Percentiles rank a stretch among this genome's conserved stretches.
phyloP scores from a whole-genome alignment of 2,329 filamentous ascomycete species.

The Aspergillus sp. region DNA sequence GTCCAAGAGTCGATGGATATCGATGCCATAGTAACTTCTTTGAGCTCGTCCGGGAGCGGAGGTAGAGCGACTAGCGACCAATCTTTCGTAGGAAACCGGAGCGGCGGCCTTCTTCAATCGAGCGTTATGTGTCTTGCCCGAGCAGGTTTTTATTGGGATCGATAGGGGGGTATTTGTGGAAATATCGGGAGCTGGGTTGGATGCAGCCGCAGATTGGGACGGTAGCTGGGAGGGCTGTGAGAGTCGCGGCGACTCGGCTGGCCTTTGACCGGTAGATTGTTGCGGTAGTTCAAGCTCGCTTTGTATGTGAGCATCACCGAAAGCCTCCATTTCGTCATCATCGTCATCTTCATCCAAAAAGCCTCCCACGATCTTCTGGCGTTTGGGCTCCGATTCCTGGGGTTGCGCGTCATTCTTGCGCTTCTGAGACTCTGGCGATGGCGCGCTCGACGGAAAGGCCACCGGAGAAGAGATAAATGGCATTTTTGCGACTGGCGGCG shows the following conservation, averaged over 20 bases:
- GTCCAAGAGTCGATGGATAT: slow-evolving; percentile 81
- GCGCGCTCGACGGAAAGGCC: slow-evolving; percentile 36
- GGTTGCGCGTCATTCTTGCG: slow-evolving; percentile 36
- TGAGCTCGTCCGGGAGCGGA: slow-evolving; percentile 54
- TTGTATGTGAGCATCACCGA: slow-evolving; percentile 29
- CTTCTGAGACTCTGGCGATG: slow-evolving; percentile 38
- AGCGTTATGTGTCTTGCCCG: slow-evolving; percentile 49
- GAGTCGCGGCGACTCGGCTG: slow-evolving; percentile 16
- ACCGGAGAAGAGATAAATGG: slow-evolving; percentile 43
- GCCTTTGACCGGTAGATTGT: slow-evolving; percentile 16
- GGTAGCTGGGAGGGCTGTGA: slow-evolving; percentile 7
- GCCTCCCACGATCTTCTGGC: slow-evolving; percentile 40
- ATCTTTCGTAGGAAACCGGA: slow-evolving; percentile 50
- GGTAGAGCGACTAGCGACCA: slow-evolving; percentile 54
- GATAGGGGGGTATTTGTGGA: slow-evolving; percentile 9
- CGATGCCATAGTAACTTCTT: slow-evolving; percentile 81
- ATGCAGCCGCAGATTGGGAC: slow-evolving; percentile 1
- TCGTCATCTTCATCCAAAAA: slow-evolving; percentile 45
- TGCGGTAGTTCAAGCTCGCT: slow-evolving; percentile 31
- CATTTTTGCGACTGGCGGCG: slow-evolving; percentile 36
- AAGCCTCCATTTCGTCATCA: slow-evolving; percentile 29
- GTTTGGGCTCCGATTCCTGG: slow-evolving; percentile 35
- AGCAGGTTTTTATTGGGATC: slow-evolving; percentile 46
- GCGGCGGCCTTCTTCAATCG: slow-evolving; percentile 35
- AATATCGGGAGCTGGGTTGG: slow-evolving; percentile 1